Conservation (phyloP, 306 rosid species). For the Dryas alaskensis region DNA sequence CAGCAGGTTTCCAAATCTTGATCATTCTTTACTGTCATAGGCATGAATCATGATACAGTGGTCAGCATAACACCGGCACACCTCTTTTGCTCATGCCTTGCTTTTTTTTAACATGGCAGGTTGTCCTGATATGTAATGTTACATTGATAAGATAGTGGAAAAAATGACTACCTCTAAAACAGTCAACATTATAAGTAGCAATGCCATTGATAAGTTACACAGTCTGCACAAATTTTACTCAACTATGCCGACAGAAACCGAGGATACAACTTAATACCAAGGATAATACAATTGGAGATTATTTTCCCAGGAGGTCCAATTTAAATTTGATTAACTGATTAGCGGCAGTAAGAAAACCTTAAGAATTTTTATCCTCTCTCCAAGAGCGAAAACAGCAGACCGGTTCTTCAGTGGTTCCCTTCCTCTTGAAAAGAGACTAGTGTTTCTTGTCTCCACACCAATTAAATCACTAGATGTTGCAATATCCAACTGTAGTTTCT, state of each 20-base stretch:
- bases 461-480: conserved; percentile 92
- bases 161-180: neutral
- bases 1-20: neutral
- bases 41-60: neutral
- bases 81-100: neutral
- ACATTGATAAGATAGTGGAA: neutral
- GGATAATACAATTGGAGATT: neutral
- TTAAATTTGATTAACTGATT: neutral
- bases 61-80: neutral
- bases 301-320: neutral
- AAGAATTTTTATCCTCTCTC: conserved; percentile 81
- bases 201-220: neutral
- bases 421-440: conserved; percentile 72
- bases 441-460: conserved; percentile 88
- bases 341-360: conserved; percentile 39
- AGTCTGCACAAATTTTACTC: neutral
- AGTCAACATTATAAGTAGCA: neutral
- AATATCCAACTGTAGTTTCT: conserved; percentile 92
- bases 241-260: neutral
- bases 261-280: neutral
- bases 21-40: neutral
- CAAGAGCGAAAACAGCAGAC: conserved; percentile 93
- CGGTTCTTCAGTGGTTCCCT: conserved; percentile 95
- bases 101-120: neutral
- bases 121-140: neutral